phyloP scores from a whole-genome alignment of 208 protist species.

The Crithidia expoeki region DNA sequence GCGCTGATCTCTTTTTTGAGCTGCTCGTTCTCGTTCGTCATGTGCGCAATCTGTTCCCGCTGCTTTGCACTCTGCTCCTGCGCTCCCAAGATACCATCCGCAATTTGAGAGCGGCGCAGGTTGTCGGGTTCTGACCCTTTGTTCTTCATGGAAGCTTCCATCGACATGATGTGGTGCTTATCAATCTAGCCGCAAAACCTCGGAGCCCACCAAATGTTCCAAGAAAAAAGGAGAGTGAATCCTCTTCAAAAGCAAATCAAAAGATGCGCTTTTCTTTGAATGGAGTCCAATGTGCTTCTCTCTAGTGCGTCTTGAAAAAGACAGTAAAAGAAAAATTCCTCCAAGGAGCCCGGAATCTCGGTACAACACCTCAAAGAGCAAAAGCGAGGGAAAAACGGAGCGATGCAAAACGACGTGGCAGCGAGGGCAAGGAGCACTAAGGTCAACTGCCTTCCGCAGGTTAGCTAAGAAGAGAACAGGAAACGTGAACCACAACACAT shows the following conservation, averaged over 20 bases:
- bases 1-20: constrained; percentile 89
- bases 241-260: no score
- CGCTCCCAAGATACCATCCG: constrained; percentile 51
- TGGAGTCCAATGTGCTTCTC: no score
- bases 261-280: no score
- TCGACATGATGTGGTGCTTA: constrained; percentile 19
- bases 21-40: constrained; percentile 87
- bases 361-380: background rate
- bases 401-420: background rate
- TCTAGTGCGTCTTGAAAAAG: background rate
- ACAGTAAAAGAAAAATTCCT: background rate
- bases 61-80: constrained; percentile 74
- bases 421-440: background rate
- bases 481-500: no score
- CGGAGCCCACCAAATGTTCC: no score
- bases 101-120: constrained; percentile 70
- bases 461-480: background rate
- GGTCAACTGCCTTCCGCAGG: background rate
- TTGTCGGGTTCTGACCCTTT: constrained; percentile 40
- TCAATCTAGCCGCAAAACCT: background rate
- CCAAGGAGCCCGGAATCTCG: no score
- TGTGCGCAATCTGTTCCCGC: constrained; percentile 73
- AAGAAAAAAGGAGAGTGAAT: no score
- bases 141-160: constrained; percentile 16
- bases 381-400: background rate